Conservation (phyloP, 2,329 filamentous ascomycete genomes). For the Pseudogymnoascus destructans region DNA sequence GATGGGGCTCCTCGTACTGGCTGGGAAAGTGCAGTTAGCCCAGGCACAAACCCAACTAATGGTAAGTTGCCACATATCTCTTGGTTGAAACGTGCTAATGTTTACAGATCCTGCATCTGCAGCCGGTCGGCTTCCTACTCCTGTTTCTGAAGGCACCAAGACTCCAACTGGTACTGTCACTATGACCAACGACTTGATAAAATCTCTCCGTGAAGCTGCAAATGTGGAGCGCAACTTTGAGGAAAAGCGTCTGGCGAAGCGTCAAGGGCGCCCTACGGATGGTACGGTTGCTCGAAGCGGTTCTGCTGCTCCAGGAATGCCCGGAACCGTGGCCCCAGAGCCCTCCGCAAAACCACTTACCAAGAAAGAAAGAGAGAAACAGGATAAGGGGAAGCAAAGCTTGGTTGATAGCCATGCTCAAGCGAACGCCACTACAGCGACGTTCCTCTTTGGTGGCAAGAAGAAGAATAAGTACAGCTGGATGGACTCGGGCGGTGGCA, state of each 20-base stretch:
- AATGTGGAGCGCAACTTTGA: constrained; percentile 58
- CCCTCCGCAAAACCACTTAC: constrained; percentile 55
- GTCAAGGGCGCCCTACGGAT: constrained; percentile 43
- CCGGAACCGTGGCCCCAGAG: constrained; percentile 50
- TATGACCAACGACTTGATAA: constrained; percentile 32
- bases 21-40: constrained; percentile 38
- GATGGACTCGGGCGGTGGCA: constrained; percentile 50
- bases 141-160: constrained; percentile 36
- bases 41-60: constrained; percentile 43
- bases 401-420: constrained; percentile 69
- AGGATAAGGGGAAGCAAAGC: constrained; percentile 57
- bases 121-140: constrained; percentile 31
- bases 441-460: constrained; percentile 58
- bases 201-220: constrained; percentile 47
- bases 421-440: constrained; percentile 70
- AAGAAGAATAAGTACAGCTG: constrained; percentile 61
- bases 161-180: constrained; percentile 32
- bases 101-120: constrained; percentile 23
- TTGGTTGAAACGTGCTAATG: constrained; percentile 25
- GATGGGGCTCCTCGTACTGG: constrained; percentile 23
- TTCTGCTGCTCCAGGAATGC: constrained; percentile 43
- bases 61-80: constrained; percentile 34
- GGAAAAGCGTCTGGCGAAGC: constrained; percentile 55
- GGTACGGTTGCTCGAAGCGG: constrained; percentile 37
- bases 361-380: constrained; percentile 77